phyloP scores from a whole-genome alignment of 305 asterid genomes.

The Fraxinus greggii region DNA sequence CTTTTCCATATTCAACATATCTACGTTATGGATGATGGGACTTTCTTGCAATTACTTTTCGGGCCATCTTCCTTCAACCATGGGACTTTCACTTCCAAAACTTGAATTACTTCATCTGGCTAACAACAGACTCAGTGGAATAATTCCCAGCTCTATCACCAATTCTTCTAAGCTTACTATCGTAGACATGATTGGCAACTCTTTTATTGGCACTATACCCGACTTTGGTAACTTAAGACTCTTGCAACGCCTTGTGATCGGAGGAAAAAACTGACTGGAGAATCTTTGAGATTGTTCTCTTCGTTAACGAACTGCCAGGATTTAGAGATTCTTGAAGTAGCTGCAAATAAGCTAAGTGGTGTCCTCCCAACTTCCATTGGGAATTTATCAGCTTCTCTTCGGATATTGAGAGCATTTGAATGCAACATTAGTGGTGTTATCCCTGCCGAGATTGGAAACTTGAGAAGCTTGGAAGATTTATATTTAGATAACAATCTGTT shows the following conservation, averaged over 20 bases:
- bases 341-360: conserved; percentile 16
- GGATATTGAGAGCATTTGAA: neutral
- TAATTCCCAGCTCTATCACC: conserved; percentile 17
- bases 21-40: neutral
- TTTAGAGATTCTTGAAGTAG: neutral
- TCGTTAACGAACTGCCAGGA: conserved; percentile 11
- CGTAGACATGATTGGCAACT: neutral
- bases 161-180: conserved; percentile 24
- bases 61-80: conserved; percentile 25
- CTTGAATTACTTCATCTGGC: neutral
- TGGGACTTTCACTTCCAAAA: conserved; percentile 23
- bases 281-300: conserved; percentile 9
- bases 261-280: conserved; percentile 8
- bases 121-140: conserved; percentile 8
- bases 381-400: conserved; percentile 15
- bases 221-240: conserved; percentile 12
- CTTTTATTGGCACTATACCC: conserved; percentile 13
- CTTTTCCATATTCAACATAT: conserved; percentile 24
- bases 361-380: conserved; percentile 20
- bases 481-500: conserved; percentile 2
- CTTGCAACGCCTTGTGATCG: neutral
- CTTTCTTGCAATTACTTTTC: conserved; percentile 6
- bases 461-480: neutral
- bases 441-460: conserved; percentile 21
- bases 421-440: conserved; percentile 21